Conservation (phyloP, 257 asterid genomes). For the Striga asiatica region DNA sequence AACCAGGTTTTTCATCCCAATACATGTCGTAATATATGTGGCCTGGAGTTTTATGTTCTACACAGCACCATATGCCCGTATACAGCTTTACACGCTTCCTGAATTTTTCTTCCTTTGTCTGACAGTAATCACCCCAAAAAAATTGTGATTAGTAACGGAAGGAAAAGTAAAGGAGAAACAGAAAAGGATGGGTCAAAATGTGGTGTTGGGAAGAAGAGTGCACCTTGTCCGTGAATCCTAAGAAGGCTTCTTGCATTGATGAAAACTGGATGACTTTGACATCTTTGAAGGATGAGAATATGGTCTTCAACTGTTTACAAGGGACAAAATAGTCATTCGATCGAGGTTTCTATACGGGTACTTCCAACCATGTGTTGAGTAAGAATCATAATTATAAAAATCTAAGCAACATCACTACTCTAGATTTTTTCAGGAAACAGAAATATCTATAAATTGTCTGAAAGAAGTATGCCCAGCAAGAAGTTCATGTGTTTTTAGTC, state of each 20-base stretch:
- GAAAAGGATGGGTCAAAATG: not conserved
- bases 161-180: too few relatives aligned
- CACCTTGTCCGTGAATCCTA: conserved; percentile 86
- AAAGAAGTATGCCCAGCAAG: too few relatives aligned
- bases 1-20: conserved; percentile 91
- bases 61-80: conserved; percentile 95
- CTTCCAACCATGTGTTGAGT: not conserved
- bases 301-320: conserved; percentile 52
- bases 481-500: too few relatives aligned
- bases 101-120: conserved; percentile 69
- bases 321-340: conserved; percentile 10
- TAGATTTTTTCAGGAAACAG: not conserved
- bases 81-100: conserved; percentile 74
- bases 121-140: conserved; percentile 12
- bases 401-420: too few relatives aligned
- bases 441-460: not conserved
- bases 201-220: conserved; percentile 11
- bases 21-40: conserved; percentile 85
- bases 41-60: conserved; percentile 56
- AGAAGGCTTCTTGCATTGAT: conserved; percentile 81
- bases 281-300: conserved; percentile 67
- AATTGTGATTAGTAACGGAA: too few relatives aligned
- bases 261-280: conserved; percentile 87
- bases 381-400: not conserved
- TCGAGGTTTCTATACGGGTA: not conserved